Evolutionary conservation across 2,329 filamentous ascomycete species (phyloP).

Genomic region (Acrodontium crateriforme): DNA sequence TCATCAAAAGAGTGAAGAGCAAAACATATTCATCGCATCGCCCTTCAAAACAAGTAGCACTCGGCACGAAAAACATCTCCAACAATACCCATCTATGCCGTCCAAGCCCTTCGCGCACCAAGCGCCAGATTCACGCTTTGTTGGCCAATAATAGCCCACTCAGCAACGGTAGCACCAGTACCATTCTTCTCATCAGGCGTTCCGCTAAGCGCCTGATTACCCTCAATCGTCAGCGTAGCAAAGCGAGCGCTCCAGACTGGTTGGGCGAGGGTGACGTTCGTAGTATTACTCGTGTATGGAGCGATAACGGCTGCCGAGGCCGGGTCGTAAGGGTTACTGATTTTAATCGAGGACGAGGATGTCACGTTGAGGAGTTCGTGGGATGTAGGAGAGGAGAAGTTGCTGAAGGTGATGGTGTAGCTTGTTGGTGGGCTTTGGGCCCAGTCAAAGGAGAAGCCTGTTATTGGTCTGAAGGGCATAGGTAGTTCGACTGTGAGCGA

Average conservation of each 20-base stretch:
- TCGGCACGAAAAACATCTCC: too few species aligned
- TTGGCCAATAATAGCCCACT: conserved; percentile 25
- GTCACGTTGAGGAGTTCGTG: conserved; percentile 15
- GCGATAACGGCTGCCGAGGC: conserved; percentile 23
- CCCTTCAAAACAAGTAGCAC: too few species aligned
- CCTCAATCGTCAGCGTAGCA: conserved; percentile 34
- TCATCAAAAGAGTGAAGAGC: too few species aligned
- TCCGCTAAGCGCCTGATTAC: conserved; percentile 28
- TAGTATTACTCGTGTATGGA: conserved; percentile 31
- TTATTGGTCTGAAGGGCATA: conserved; percentile 27
- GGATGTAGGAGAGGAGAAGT: conserved; percentile 25
- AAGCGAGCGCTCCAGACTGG: conserved; percentile 31
- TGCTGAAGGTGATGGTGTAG: conserved; percentile 43
- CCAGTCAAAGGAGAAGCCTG: conserved; percentile 46
- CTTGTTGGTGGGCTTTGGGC: conserved; percentile 40
- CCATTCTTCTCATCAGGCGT: conserved; percentile 18
- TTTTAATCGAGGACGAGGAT: conserved; percentile 19
- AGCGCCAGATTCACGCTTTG: conserved; percentile 1
- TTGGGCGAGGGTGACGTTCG: conserved; percentile 27
- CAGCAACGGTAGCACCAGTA: conserved; percentile 38
- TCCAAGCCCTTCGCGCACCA: too few species aligned
- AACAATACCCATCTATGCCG: too few species aligned
- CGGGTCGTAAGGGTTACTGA: conserved; percentile 29
- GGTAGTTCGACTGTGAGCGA: conserved; percentile 43
- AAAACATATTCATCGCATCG: too few species aligned